phyloP scores from a whole-genome alignment of 2,329 filamentous ascomycete species.

The Penicillium sp. region DNA sequence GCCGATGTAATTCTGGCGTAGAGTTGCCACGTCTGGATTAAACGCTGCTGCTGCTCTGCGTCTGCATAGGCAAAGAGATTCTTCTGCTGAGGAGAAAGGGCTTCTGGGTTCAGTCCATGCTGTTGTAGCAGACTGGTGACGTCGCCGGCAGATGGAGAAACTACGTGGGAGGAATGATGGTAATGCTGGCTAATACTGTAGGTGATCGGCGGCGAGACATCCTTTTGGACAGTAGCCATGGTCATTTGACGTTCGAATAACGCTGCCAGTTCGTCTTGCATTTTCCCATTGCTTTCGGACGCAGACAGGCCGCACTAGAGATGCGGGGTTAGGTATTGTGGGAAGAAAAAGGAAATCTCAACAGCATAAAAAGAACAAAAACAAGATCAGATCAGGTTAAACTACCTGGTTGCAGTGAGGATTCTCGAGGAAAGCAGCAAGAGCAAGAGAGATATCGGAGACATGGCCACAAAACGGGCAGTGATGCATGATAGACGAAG shows the following conservation, averaged over 20 bases:
- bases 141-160: conserved; percentile 37
- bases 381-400: too few species aligned
- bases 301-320: conserved; percentile 40
- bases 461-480: conserved; percentile 38
- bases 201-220: conserved; percentile 49
- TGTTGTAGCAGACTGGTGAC: conserved; percentile 54
- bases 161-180: conserved; percentile 68
- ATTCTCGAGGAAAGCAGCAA: conserved; percentile 36
- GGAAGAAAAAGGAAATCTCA: too few species aligned
- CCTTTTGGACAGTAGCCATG: conserved; percentile 39
- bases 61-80: conserved; percentile 73
- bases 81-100: conserved; percentile 67
- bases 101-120: conserved; percentile 63
- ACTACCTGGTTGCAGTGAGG: conserved; percentile 41
- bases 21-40: conserved; percentile 81
- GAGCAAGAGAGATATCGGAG: conserved; percentile 32
- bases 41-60: conserved; percentile 62
- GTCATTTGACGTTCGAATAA: conserved; percentile 73
- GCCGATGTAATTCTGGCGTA: conserved; percentile 34
- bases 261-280: conserved; percentile 73
- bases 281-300: conserved; percentile 51
- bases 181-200: conserved; percentile 81
- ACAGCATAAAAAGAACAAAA: conserved; percentile 13
- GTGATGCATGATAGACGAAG: conserved; percentile 35
- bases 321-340: conserved; percentile 17